Evolutionary conservation across 164 flowering plant genomes (phyloP), one percentile per base, ranked within the genome.

Genomic region (Macadamia integrifolia): DNA sequence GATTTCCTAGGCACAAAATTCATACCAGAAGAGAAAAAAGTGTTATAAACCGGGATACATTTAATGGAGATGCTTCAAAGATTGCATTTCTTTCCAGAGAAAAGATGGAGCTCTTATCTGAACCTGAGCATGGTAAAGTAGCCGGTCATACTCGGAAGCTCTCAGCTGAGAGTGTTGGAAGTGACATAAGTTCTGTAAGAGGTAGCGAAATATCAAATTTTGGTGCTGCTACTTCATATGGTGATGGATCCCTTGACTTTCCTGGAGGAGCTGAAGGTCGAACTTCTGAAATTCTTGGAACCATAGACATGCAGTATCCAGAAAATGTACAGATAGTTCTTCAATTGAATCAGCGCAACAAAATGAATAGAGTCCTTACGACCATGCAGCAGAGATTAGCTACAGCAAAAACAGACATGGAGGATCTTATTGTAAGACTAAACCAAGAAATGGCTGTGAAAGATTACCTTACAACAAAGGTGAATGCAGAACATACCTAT

Each of bases 391-490:
- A 87, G 72, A 87, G 96, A 76, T 76, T 95, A 74, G 82, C 78
- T 15, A 86, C 94, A 15, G 94, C 92, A 61, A 95, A 80, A 83
- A 92, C 94, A 62, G 98, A 95, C 67, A 89, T 95, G 96, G 99
- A 92, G 79, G 99, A 92, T 79, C 88, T 95, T 69, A 80, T 92
- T 64, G 82, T 87, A 42, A 88, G 99, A 79, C 70, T 95, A 68
- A 85, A 92, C 80, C 98, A 92, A 78, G 99, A 95, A 85, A 81
- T 84, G 55, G 92, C 99, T 29, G 97, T 85, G 74, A 95, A 92
- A 77, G 96, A 92, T 62, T 95, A 90, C 74, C 97, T 95, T 69
- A 74, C 78, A 11, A 88, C 93, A 50, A 95, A 89, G 97, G 97
- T 95, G 77, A 53, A 58, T 44, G 18, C 50, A 53, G 46, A 56